Evolutionary conservation across 148 eudicot species (phyloP), one percentile per base, ranked within the genome.

Genomic region (Hydrangea macrophylla): DNA sequence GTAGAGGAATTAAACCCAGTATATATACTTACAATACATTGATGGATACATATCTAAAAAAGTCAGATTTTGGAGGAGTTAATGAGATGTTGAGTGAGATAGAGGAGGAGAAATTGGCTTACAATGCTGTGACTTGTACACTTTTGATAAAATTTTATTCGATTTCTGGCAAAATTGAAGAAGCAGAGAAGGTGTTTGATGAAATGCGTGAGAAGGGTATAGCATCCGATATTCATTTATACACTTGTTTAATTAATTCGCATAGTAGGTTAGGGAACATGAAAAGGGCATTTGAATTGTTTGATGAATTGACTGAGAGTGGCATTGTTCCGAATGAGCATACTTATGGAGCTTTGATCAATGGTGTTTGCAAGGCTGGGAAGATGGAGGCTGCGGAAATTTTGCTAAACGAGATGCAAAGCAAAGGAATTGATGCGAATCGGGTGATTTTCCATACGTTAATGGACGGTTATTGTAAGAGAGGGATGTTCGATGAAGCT

Each of bases 351-450:
- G 83, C 89, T 58, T 66, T 93, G 74, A 70, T 93, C 60, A 69
- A 85, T 55, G 90, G 96, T 5, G 60, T 93, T 61, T 93, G 98
- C 82, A 85, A 86, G 77, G 81, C 78, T 11, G 90, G 98, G 61
- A 72, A 83, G 69, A 86, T 90, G 85, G 84, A 80, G 23, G 92
- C 89, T 7, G 86, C 85, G 3, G 88, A 88, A 65, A 69, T 77
- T 67, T 76, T 90, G 65, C 77, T 90, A 30, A 48, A 68, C 25
- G 92, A 93, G 76, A 93, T 93, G 96, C 87, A 90, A 80, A 81
- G 79, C 60, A 85, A 76, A 74, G 95, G 96, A 45, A 64, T 88
- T 64, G 86, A 86, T 57, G 23, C 80, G 48, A 88, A 86, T 79
- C 73, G 33, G 39, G 87, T 90, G 67, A 78, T 93, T 48, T 83